Base-by-base conservation (phyloP, 768 basidiomycete genomes). In the Pleurotus platypus region DNA sequence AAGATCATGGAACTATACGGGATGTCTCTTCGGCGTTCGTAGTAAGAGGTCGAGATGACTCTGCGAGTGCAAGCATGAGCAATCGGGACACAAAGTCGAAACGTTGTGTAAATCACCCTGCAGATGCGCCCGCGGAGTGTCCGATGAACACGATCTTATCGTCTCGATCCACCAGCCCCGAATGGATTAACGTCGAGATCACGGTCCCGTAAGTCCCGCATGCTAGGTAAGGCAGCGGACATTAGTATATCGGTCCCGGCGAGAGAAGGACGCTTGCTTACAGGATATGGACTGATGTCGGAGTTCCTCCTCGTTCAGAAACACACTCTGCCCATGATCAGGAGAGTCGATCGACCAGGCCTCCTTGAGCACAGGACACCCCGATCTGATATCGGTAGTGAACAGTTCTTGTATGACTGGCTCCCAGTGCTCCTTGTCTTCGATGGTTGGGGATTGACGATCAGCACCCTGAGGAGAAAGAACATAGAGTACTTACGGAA, bases 371-470 rank as follows among this genome's bases (percentile, higher is more conserved):
- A 72, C 75, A 12, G 70, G 61, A 8, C 55, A 37, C 1, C 62
- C 57, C 8, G 63, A 50, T 5, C 53, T 37, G 1, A 58, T 63
- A 5, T 75, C 57, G 0, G 75, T 45, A 1, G 37, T 56, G 50
- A 72, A 76, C 12, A 84, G 62, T 4, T 80, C 77, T 12, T 78
- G 76, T 3, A 85, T 68, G 0, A 75, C 73, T 1, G 83, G 81
- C 59, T 84, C 83, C 79, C 81, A 84, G 12, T 73, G 72, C 62
- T 84, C 83, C 60, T 84, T 84, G 63, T 79, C 78, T 63, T 78
- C 80, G 0, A 13, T 12, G 20, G 11, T 16, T n/a, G 2, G 42
- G 20, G 20, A 24, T 22, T 15, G 42, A 35, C 30, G 30, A 9
- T 42, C 38, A 54, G 26, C 24, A n/a, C 3, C 5, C 16, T 16